Evolutionary conservation across 2,329 filamentous ascomycete species (phyloP).

Genomic region (Talaromyces verruculosus): DNA sequence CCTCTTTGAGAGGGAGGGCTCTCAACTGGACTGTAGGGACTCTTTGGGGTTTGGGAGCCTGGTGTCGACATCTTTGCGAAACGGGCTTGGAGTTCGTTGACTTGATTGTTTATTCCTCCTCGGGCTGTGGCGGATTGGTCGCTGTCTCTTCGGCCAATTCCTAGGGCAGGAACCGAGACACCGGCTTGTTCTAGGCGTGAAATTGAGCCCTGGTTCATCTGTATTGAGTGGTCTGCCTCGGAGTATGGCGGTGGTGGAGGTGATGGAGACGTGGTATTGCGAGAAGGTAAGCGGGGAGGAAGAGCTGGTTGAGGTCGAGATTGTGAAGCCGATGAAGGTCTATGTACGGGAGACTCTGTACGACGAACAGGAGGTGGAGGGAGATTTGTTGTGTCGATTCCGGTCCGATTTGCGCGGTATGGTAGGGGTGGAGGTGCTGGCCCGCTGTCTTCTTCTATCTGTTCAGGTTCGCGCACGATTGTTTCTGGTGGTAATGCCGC

Average conservation of each 20-base stretch:
- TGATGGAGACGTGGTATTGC: slow-evolving; percentile 57
- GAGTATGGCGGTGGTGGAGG: slow-evolving; percentile 49
- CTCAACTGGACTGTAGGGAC: slow-evolving; percentile 24
- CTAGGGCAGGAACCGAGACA: slow-evolving; percentile 73
- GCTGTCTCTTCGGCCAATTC: slow-evolving; percentile 57
- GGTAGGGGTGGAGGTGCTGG: slow-evolving; percentile 59
- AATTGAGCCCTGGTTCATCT: slow-evolving; percentile 61
- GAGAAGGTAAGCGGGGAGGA: slow-evolving; percentile 70
- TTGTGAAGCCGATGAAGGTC: slow-evolving; percentile 33
- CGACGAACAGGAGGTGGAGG: slow-evolving; percentile 67
- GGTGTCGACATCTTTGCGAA: slow-evolving; percentile 58
- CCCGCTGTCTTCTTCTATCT: slow-evolving; percentile 36
- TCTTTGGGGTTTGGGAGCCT: slow-evolving; percentile 29
- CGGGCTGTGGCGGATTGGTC: slow-evolving; percentile 34
- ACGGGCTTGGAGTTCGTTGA: slow-evolving; percentile 67
- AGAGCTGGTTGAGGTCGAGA: slow-evolving; percentile 52
- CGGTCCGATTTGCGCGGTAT: slow-evolving; percentile 69
- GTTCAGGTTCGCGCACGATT: slow-evolving; percentile 33
- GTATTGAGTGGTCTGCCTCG: slow-evolving; percentile 38
- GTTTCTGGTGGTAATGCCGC: slow-evolving; percentile 44
- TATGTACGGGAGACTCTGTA: slow-evolving; percentile 31
- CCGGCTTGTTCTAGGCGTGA: slow-evolving; percentile 70
- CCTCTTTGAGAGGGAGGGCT: slow-evolving; percentile 23
- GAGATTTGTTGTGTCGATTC: slow-evolving; percentile 65
- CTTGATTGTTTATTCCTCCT: slow-evolving; percentile 42